Percentiles rank a stretch among this genome's conserved stretches.
phyloP scores from a whole-genome alignment of 202 grass and related monocot species.

The Saccharum hybrid region DNA sequence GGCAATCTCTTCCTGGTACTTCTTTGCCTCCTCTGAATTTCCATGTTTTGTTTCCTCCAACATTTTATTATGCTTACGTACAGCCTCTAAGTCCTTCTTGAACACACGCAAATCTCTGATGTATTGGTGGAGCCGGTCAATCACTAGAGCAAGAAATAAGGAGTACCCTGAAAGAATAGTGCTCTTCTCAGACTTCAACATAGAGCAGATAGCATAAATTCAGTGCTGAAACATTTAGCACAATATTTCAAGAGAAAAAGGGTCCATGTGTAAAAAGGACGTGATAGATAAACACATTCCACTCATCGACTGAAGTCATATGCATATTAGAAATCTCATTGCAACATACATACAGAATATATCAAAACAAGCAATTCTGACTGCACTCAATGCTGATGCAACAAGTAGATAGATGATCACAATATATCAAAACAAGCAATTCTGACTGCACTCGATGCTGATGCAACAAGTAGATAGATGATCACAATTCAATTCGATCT shows the following conservation, averaged over 20 bases:
- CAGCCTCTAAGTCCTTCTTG: slow-evolving; percentile 69
- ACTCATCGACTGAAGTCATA: background rate
- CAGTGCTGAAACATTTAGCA: background rate
- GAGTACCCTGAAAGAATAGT: slow-evolving; percentile 63
- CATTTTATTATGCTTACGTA: slow-evolving; percentile 65
- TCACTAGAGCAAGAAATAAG: slow-evolving; percentile 76
- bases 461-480: background rate
- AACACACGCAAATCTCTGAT: slow-evolving; percentile 72
- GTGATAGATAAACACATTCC: background rate
- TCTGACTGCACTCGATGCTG: background rate
- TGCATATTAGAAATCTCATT: background rate
- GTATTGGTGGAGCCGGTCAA: slow-evolving; percentile 80
- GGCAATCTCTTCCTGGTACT: slow-evolving; percentile 58
- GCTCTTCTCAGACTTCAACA: slow-evolving; percentile 18
- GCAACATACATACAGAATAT: slow-evolving; percentile 4
- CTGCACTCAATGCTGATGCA: background rate
- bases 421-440: background rate
- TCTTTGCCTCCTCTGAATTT: slow-evolving; percentile 47
- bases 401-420: background rate
- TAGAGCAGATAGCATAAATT: slow-evolving; percentile 6
- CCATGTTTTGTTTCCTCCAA: slow-evolving; percentile 71
- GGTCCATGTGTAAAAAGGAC: background rate
- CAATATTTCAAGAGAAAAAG: background rate
- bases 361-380: background rate
- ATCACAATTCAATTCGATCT: background rate